These are phyloP conservation scores for Chlamydomonas incerta DNA, from an alignment of 139 green algal species.

Conservation along the genomic window DNA sequence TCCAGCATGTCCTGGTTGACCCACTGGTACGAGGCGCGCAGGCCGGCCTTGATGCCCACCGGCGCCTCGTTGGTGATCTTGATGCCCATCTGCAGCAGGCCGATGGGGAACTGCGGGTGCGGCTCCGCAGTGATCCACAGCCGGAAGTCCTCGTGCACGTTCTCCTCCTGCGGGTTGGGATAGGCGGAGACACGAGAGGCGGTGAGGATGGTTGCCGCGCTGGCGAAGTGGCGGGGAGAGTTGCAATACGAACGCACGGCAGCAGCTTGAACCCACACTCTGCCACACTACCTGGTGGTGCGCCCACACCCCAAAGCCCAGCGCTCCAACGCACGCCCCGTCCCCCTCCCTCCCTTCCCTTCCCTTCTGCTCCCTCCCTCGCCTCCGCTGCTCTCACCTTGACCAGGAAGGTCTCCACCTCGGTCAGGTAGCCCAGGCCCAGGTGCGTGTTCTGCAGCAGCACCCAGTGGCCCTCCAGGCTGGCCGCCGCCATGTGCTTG, in stretches of 20 bases:
- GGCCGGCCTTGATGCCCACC: slow-evolving; percentile 91
- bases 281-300: too few species aligned
- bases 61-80: slow-evolving; percentile 95
- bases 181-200: too few species aligned
- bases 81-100: slow-evolving; percentile 93
- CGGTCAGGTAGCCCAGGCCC: slow-evolving; percentile 88
- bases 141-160: slow-evolving; percentile 82
- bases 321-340: too few species aligned
- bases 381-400: slow-evolving; percentile 48
- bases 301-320: too few species aligned
- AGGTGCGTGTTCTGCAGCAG: slow-evolving; percentile 98
- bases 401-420: slow-evolving; percentile 87
- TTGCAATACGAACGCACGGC: too few species aligned
- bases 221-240: too few species aligned
- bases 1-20: slow-evolving; percentile 93
- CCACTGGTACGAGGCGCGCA: slow-evolving; percentile 89
- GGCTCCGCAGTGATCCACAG: slow-evolving; percentile 97
- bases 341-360: too few species aligned
- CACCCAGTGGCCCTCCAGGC: slow-evolving; percentile 92
- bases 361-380: too few species aligned
- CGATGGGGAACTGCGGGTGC: slow-evolving; percentile 93
- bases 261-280: too few species aligned
- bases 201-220: too few species aligned
- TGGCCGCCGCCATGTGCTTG: slow-evolving; percentile 88
- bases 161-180: slow-evolving; percentile 59